Evolutionary conservation across 345 rosid species (phyloP).

Genomic region (Euphorbia pulcherrima): DNA sequence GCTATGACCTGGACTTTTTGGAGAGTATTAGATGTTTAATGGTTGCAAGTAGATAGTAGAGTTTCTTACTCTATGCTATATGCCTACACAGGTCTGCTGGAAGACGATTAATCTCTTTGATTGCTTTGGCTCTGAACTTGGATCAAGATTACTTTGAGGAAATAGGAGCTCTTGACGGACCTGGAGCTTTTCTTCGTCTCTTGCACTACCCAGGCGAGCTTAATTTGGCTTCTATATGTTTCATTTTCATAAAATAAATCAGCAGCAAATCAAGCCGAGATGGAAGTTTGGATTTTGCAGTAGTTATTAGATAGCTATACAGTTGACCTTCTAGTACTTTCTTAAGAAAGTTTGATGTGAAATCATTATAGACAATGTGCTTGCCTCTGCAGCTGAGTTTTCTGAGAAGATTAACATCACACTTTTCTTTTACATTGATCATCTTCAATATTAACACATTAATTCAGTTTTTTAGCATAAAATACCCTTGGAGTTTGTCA

Average conservation of each 20-base stretch:
- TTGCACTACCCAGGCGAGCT: conserved; percentile 66
- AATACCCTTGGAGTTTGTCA: background rate
- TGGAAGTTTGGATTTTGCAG: background rate
- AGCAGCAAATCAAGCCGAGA: background rate
- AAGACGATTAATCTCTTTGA: conserved; percentile 42
- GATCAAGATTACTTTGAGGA: conserved; percentile 60
- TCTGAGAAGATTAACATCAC: background rate
- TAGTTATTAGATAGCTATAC: background rate
- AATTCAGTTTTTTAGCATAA: background rate
- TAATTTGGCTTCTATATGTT: conserved; percentile 1
- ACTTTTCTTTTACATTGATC: background rate
- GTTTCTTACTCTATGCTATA: background rate
- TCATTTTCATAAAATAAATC: background rate
- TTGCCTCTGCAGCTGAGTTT: conserved; percentile 2
- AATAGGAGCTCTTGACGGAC: conserved; percentile 51
- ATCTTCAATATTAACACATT: background rate
- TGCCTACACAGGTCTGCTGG: conserved; percentile 50
- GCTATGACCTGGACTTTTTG: background rate
- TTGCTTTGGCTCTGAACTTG: conserved; percentile 72
- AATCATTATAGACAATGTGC: background rate
- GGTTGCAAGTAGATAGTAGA: background rate
- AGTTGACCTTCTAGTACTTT: background rate
- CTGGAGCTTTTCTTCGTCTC: conserved; percentile 47
- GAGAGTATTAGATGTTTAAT: background rate
- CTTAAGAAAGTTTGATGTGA: background rate